Evolutionary conservation across 495 filamentous ascomycete species (phyloP), one percentile per base, ranked within the genome.

Genomic region (Daldinia vernicosa): DNA sequence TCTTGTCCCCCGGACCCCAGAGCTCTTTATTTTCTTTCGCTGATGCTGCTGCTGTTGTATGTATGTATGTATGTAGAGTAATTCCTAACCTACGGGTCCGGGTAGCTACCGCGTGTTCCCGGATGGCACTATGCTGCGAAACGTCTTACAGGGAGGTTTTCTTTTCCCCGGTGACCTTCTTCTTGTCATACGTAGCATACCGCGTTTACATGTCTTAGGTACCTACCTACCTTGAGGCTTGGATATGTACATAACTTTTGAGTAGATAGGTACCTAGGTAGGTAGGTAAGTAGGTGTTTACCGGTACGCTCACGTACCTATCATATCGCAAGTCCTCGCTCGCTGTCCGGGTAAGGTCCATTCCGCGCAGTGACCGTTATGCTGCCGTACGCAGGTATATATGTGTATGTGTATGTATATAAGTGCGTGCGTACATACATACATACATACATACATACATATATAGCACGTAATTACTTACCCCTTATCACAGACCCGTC

Each of bases 101-200:
- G 43, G 24, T 47, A 22, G 43, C 19, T 47, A 28, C 50, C 14
- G 50, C 14, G 12, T 17, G 26, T 22, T 17, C 27, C 50, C 50
- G 50, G 50, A 30, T 53, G 50, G 50, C 50, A 30, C 50, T n/a
- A 53, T 53, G 50, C 26, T 53, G 26, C 50, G 50, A 30, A 53
- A 53, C 50, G 50, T 53, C 27, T n/a, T 24, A 7, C 50, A 47
- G 43, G 19, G 43, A 22, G 26, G 50, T 4, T n/a, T 53, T 14
- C 12, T 53, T 53, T 53, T 30, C 50, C 50, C 50, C 50, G 50
- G 50, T 53, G 50, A 30, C 50, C 27, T 30, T 24, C 17, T 47
- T 9, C 17, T 40, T 40, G 39, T 40, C 39, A 40, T 40, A 40
- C 39, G 45, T 51, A 51, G 45, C 9, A 22, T 22, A 26, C 19